Evolutionary conservation across 2,329 filamentous ascomycete genomes (phyloP).

Genomic region (Moelleriella libera): DNA sequence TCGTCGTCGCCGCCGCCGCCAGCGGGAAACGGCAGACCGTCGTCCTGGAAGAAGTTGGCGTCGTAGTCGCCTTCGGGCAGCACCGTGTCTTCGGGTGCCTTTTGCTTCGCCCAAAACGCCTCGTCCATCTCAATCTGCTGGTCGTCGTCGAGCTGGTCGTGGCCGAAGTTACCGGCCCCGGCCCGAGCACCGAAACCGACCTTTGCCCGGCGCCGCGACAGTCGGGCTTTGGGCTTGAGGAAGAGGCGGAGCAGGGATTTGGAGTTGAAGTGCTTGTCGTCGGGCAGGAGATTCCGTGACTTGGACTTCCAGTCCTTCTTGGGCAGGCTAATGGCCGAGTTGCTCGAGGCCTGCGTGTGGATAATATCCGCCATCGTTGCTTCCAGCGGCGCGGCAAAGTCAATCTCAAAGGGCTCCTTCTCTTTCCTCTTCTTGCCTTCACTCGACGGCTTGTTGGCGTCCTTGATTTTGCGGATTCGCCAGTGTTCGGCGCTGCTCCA

Average conservation of each 20-base stretch:
- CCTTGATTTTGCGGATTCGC: conserved; percentile 90
- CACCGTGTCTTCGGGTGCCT: conserved; percentile 45
- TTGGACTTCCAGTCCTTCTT: conserved; percentile 96
- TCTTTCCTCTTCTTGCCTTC: conserved; percentile 64
- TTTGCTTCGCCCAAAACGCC: conserved; percentile 80
- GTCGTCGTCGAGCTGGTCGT: conserved; percentile 30
- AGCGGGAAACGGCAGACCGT: conserved; percentile 54
- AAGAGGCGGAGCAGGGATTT: conserved; percentile 80
- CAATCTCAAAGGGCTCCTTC: conserved; percentile 91
- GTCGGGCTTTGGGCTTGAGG: conserved; percentile 81
- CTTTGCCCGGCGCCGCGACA: conserved; percentile 48
- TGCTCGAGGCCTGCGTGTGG: conserved; percentile 69
- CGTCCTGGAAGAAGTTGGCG: conserved; percentile 94
- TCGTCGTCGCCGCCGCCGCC: conserved; percentile 44
- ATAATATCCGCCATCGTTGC: conserved; percentile 58
- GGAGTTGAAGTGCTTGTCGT: conserved; percentile 97
- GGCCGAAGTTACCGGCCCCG: conserved; percentile 18
- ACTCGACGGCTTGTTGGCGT: conserved; percentile 48
- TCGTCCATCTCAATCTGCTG: conserved; percentile 77
- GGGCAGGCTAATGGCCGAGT: conserved; percentile 68
- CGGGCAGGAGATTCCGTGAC: conserved; percentile 80
- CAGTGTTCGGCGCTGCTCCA: conserved; percentile 98
- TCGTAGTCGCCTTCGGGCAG: conserved; percentile 71
- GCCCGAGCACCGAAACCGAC: conserved; percentile 29
- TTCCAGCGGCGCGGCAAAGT: conserved; percentile 68